A percentile compares a stretch with the other conserved stretches of the same genome.
These are phyloP conservation scores for Colletotrichum sp. DNA, from an alignment of 2,329 filamentous ascomycete species.

Conservation along the genomic window DNA sequence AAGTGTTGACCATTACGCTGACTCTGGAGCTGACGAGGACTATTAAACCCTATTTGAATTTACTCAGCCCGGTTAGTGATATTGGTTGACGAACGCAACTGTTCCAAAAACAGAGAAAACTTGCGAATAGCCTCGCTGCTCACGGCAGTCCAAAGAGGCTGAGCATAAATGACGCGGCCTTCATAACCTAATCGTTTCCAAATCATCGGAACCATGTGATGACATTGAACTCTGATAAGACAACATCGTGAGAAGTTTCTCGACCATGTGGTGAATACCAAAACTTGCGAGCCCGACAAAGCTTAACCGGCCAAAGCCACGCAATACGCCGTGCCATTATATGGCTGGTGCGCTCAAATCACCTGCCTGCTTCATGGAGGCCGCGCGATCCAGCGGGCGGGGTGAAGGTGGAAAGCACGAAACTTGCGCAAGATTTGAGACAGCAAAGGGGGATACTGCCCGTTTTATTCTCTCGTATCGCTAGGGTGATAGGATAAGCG, in stretches of 20 bases:
- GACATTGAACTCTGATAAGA: neutral
- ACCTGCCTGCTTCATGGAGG: neutral
- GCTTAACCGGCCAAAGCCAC: neutral
- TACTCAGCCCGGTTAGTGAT: neutral
- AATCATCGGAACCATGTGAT: neutral
- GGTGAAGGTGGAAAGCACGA: neutral
- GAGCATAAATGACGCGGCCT: neutral
- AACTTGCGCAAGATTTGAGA: neutral
- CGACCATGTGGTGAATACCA: neutral
- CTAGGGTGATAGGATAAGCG: neutral
- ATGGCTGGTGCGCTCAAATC: neutral
- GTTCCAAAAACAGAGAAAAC: neutral
- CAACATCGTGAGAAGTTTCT: neutral
- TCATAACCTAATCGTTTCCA: neutral
- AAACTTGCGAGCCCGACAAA: neutral
- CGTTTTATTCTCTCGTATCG: neutral
- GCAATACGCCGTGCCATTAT: neutral
- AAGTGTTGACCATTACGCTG: fast-evolving
- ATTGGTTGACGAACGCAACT: neutral
- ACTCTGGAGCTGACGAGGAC: neutral
- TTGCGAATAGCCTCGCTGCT: neutral
- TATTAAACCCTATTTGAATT: neutral
- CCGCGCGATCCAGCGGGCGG: neutral
- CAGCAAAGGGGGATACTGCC: neutral
- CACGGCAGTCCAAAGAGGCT: neutral